Evolutionary conservation across 768 basidiomycete genomes (phyloP).

Genomic region (Tylopilus balloui): DNA sequence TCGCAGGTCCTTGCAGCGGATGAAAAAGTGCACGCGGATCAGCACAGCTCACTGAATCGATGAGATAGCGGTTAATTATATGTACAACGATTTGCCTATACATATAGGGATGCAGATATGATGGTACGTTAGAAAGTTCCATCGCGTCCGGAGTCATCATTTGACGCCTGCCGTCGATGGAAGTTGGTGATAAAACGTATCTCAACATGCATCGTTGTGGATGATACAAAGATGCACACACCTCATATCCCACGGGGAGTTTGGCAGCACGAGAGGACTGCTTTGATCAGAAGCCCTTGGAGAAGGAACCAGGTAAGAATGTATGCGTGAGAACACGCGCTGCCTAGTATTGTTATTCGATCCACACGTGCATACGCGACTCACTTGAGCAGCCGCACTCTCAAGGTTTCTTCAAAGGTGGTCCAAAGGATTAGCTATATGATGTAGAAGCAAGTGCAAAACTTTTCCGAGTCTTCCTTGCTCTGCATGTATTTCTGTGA

Average conservation of each 20-base stretch:
- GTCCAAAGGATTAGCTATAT: background rate
- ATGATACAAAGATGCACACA: background rate
- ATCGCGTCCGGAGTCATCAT: background rate
- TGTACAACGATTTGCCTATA: too few relatives aligned
- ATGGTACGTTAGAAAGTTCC: too few relatives aligned
- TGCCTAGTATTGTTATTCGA: background rate
- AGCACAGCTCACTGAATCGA: too few relatives aligned
- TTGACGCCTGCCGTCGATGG: background rate
- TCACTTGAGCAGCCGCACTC: background rate
- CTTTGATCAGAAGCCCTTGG: background rate
- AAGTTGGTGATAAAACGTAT: background rate
- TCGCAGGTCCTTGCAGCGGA: too few relatives aligned
- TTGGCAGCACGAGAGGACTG: background rate
- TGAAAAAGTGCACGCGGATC: too few relatives aligned
- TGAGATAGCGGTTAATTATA: too few relatives aligned
- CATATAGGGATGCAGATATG: too few relatives aligned
- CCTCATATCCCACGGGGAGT: background rate
- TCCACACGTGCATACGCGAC: background rate
- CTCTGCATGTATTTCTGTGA: constrained; percentile 2
- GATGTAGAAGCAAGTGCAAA: background rate
- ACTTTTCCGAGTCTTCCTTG: constrained; percentile 1
- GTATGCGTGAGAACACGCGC: too few relatives aligned
- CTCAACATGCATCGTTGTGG: background rate
- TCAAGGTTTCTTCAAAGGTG: background rate
- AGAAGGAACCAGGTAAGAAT: too few relatives aligned